These are phyloP conservation scores for Ceratocystis cacaofunesta DNA, from an alignment of 2,329 filamentous ascomycete genomes.

Conservation along the genomic window DNA sequence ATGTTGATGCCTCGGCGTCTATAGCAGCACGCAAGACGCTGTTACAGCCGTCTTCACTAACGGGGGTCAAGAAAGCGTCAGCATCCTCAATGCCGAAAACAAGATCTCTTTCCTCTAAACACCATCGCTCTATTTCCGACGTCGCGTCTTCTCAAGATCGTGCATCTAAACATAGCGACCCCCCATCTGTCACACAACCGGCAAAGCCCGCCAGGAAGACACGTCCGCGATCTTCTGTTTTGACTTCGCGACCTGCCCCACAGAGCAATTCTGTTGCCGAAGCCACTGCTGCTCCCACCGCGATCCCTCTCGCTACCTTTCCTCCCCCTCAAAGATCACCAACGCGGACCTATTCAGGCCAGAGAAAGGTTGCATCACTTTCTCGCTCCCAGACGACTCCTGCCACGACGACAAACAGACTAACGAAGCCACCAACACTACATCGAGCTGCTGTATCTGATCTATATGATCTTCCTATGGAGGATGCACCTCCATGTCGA, in stretches of 20 bases:
- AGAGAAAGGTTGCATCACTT: constrained; percentile 6
- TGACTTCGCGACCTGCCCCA: constrained; percentile 1
- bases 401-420: not conserved
- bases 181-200: constrained; percentile 19
- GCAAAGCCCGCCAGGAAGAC: constrained; percentile 11
- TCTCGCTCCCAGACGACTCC: constrained; percentile 7
- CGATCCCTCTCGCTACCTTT: not conserved
- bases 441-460: constrained; percentile 10
- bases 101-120: not conserved
- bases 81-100: not conserved
- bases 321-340: not conserved
- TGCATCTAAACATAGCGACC: constrained; percentile 17
- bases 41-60: constrained; percentile 5
- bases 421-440: not conserved
- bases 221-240: constrained; percentile 9
- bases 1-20: constrained; percentile 11
- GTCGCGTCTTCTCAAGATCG: not conserved
- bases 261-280: not conserved
- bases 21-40: constrained; percentile 3
- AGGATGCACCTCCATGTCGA: constrained; percentile 13
- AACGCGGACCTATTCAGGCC: not conserved
- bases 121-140: not conserved
- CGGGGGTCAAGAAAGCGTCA: constrained; percentile 7
- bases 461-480: constrained; percentile 16
- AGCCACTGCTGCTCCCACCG: not conserved